Percentiles rank a stretch among this genome's conserved stretches.
These are phyloP conservation scores for Parascedosporium putredinis DNA, from an alignment of 2,329 filamentous ascomycete species.

Conservation along the genomic window DNA sequence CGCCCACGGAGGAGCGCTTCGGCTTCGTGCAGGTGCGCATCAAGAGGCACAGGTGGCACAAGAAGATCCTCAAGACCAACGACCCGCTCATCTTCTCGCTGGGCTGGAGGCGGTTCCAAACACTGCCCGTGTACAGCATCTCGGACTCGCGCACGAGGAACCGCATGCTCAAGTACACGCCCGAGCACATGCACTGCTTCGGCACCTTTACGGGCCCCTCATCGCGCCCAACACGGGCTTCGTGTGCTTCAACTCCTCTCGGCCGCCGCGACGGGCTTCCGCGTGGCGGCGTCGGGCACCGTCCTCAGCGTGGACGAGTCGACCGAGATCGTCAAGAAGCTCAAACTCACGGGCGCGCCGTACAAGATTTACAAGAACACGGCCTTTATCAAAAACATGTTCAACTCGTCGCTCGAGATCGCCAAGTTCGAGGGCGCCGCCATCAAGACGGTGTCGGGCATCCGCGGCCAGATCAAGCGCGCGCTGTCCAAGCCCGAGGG, in stretches of 20 bases:
- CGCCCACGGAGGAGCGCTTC: slow-evolving; percentile 88
- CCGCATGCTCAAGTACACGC: slow-evolving; percentile 97
- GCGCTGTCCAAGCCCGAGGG: slow-evolving; percentile 89
- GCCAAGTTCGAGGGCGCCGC: slow-evolving; percentile 96
- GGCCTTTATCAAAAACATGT: slow-evolving; percentile 98
- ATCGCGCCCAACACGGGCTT: slow-evolving; percentile 95
- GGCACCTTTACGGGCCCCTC: slow-evolving; percentile 91
- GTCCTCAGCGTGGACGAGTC: slow-evolving; percentile 91
- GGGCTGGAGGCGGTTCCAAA: slow-evolving; percentile 92
- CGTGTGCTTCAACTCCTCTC: slow-evolving; percentile 84
- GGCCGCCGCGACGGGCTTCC: slow-evolving; percentile 76
- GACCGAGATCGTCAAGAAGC: slow-evolving; percentile 97
- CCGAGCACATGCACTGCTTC: slow-evolving; percentile 99
- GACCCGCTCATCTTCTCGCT: slow-evolving; percentile 95
- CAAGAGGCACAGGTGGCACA: slow-evolving; percentile 97
- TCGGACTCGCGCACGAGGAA: slow-evolving; percentile 89
- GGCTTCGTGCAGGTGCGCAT: slow-evolving; percentile 93
- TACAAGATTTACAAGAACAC: slow-evolving; percentile 99
- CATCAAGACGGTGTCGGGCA: slow-evolving; percentile 90
- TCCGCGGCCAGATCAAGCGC: slow-evolving; percentile 94
- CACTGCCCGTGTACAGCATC: slow-evolving; percentile 85
- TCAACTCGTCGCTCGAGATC: slow-evolving; percentile 82
- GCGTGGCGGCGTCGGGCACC: slow-evolving; percentile 87
- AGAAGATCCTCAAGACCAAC: slow-evolving; percentile 97
- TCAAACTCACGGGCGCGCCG: slow-evolving; percentile 86